Base-by-base conservation (phyloP, 495 filamentous ascomycete genomes). In the Acidiella bohemica region DNA sequence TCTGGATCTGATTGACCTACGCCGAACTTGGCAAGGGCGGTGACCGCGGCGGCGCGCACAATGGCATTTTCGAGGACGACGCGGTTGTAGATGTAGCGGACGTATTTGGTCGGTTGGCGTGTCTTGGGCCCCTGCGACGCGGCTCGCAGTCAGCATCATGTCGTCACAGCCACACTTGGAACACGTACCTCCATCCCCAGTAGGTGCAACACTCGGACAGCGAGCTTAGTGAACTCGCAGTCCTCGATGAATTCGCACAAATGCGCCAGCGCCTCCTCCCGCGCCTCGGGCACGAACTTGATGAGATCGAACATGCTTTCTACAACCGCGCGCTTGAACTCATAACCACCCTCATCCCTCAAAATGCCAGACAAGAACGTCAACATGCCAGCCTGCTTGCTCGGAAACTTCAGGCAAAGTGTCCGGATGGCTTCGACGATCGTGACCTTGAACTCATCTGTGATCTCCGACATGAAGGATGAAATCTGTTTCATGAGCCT, bases 281-380 rank as follows among this genome's bases (percentile, higher is more conserved):
- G 93, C 51, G 84, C 92, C 28, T 94, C 90, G 3, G 92, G 90
- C 4, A 96, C 90, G 57, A 96, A 99, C 56, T 95, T 94, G 62
- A 99, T 99, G 30, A 99, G 68, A 58, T 99, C 90, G 52, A 96
- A 96, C 80, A 96, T 95, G 73, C 86, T 93, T 67, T 96, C 92
- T 32, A 99, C 88, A 17, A 99, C 90, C 32, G 80, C 79, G 31
- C 82, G 82, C 72, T 99, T 99, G 63, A 96, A 96, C 37, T 96
- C 92, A 57, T 94, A 99, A 32, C 90, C 92, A 50, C 90, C 90
- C 58, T 99, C 90, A 53, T 99, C 90, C 12, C 90, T 75, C 36
- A 99, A 64, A 29, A 96, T 92, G 18, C 86, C 83, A 55, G 88
- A 93, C 38, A 99, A 65, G 73, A 99, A 96, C 18, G 81, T 70